These are phyloP conservation scores for Fraxinus greggii DNA, from an alignment of 305 asterid species.

Conservation along the genomic window DNA sequence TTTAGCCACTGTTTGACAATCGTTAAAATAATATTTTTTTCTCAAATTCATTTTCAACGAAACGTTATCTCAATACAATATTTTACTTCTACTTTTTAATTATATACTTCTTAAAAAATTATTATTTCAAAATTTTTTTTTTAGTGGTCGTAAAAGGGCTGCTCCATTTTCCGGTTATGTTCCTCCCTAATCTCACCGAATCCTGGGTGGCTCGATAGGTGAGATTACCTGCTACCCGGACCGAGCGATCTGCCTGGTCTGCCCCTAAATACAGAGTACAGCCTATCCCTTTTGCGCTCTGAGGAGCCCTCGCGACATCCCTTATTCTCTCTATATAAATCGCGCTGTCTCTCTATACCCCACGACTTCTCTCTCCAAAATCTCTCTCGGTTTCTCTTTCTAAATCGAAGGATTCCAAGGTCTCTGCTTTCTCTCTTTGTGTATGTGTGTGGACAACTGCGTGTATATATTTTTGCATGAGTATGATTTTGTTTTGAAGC, in stretches of 20 bases:
- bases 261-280: not conserved
- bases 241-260: not conserved
- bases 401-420: conserved; percentile 9
- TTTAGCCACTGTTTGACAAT: not conserved
- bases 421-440: not conserved
- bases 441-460: not conserved
- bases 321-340: conserved; percentile 15
- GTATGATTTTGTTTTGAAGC: not conserved
- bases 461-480: not conserved
- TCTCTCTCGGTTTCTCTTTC: not conserved
- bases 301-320: conserved; percentile 14
- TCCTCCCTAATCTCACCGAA: not conserved
- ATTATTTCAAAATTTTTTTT: not conserved
- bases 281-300: conserved; percentile 15
- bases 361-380: conserved; percentile 6
- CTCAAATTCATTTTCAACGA: not conserved
- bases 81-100: too few species aligned
- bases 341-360: conserved; percentile 20
- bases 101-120: not conserved
- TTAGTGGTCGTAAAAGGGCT: not conserved
- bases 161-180: not conserved
- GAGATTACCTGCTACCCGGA: not conserved
- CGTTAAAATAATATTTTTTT: too few species aligned
- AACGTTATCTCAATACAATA: not conserved
- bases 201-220: not conserved